Base-by-base conservation (phyloP, 2,329 filamentous ascomycete genomes). In the Curvularia verruculosa region DNA sequence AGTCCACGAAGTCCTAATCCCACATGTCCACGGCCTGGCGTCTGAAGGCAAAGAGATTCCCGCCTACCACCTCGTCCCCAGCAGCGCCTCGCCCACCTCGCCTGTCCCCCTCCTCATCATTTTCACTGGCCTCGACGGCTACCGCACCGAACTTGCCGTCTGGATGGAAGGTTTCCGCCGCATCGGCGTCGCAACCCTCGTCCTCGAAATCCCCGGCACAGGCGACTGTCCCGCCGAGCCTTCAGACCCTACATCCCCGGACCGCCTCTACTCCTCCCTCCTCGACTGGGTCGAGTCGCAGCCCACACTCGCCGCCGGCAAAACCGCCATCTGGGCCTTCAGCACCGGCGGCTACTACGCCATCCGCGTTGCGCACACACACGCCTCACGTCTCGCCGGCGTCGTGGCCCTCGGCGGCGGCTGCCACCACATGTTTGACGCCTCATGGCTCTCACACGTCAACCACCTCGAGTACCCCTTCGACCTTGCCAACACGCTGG, bases 11-110 rank as follows among this genome's bases (percentile, higher is more conserved):
- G 80, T 89, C 3, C 49, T 75, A 3, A 84, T 92, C 49, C 84
- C 86, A 6, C 86, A 90, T 74, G 77, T 70, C 4, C 80, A 84
- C 61, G 78, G 77, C 34, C 64, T 78, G 12, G 77, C 77, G 0
- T 71, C 70, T 18, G 88, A 91, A 63, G 81, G 85, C 46, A 70
- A 77, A 1, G 54, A 70, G 0, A 87, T 92, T 51, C 87, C 88
- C 1, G 81, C 87, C 13, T 90, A 90, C 71, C 81, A 90, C 59
- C 84, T 89, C 6, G 67, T 87, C 0, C 88, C 89, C 0, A 73
- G 77, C 1, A 66, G 73, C 9, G 80, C 81, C 0, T 73, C 73
- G 0, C 70, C 72, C 0, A 65, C 74, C 2, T 76, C 77, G 4
- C 82, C 81, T 0, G 81, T 79, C 0, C 84, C 84, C 0, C 74